phyloP scores from a whole-genome alignment of 192 early-diverging fungal species.

The Funneliformis mosseae region DNA sequence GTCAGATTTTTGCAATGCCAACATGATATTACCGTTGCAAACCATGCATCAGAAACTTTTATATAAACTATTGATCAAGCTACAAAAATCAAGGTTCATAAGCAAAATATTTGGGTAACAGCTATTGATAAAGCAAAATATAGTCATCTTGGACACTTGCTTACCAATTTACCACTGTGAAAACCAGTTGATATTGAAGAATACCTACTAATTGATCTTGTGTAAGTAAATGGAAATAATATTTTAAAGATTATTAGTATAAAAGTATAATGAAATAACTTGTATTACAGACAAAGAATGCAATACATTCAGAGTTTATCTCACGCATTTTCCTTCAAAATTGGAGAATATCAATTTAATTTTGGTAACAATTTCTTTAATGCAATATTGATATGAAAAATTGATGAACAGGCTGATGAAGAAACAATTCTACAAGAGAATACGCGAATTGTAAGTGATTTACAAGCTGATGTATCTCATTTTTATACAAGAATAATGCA shows the following conservation, averaged over 20 bases:
- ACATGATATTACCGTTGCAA: background rate
- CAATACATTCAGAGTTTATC: background rate
- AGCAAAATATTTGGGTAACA: background rate
- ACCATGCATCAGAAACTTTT: background rate
- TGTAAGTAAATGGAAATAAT: background rate
- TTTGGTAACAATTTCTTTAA: background rate
- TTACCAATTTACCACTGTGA: background rate
- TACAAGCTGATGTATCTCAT: background rate
- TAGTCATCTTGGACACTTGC: background rate
- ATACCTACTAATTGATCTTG: background rate
- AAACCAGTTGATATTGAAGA: too few species aligned
- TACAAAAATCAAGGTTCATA: background rate
- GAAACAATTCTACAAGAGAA: background rate
- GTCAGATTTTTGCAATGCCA: background rate
- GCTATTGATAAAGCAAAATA: background rate
- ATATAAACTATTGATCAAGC: background rate
- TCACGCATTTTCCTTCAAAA: background rate
- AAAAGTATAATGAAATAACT: background rate
- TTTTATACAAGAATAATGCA: background rate
- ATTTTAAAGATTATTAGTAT: background rate
- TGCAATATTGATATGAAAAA: background rate
- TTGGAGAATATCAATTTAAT: background rate
- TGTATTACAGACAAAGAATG: background rate
- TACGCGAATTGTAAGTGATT: background rate
- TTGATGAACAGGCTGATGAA: background rate